Evolutionary conservation across 306 rosid species (phyloP), one percentile per base, ranked within the genome.

Genomic region (Morella rubra): DNA sequence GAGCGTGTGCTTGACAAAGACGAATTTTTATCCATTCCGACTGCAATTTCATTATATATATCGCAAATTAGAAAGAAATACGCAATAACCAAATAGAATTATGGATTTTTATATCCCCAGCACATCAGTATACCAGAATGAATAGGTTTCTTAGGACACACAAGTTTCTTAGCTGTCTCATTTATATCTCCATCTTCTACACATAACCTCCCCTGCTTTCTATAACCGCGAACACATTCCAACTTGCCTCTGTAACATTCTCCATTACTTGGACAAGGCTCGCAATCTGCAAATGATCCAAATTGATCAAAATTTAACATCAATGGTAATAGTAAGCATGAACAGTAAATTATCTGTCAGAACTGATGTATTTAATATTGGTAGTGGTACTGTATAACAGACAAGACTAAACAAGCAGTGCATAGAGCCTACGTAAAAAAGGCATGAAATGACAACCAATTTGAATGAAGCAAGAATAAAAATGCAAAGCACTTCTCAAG

Each of bases 181-280:
- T 81, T 88, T 69, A 94, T 87, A 66, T 81, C 90, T 72, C 96
- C 96, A 83, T 94, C 95, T 82, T 89, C 98, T 7, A 92, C 79
- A 62, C 97, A 94, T 69, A 87, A 73, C 71, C 78, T 92, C 11
- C 93, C 89, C 15, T 72, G 89, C 92, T 75, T 80, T 54, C 75
- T 86, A 81, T 89, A 89, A 73, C 98, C 98, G 42, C 67, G 81
- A 69, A 76, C 58, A 68, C 98, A 94, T 64, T 94, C 84, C 84
- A 94, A 76, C 71, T 85, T 79, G 73, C 95, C 96, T 83, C 76
- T 74, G 10, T 67, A 49, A 71, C 96, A 94, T 64, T 69, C 88
- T 74, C 97, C 98, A 77, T 92, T 86, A 82, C 74, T 87, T 24
- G 98, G 96, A 83, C 96, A 94, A 83, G 96, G 92, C 81, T 86